These are phyloP conservation scores for Lichenothelia convexa DNA, from an alignment of 495 filamentous ascomycete species.

Conservation along the genomic window DNA sequence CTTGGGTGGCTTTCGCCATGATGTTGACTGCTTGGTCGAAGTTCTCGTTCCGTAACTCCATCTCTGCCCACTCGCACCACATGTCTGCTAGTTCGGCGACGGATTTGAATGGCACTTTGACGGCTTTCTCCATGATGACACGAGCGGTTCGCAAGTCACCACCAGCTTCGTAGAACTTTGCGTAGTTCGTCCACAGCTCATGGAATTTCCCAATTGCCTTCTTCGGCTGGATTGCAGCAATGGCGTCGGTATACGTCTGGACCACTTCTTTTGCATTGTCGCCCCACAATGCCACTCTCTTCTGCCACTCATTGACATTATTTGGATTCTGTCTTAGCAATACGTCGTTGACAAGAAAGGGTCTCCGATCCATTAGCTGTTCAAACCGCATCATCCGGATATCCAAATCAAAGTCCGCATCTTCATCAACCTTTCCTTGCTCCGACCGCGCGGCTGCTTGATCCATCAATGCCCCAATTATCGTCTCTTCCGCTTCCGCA, in stretches of 20 bases:
- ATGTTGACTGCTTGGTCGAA: conserved; percentile 87
- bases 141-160: conserved; percentile 71
- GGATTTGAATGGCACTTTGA: conserved; percentile 91
- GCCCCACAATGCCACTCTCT: conserved; percentile 85
- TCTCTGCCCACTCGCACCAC: conserved; percentile 98
- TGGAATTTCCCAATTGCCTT: conserved; percentile 89
- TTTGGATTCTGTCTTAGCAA: conserved; percentile 88
- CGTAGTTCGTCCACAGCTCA: conserved; percentile 92
- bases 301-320: conserved; percentile 95
- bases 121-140: conserved; percentile 91
- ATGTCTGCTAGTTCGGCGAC: conserved; percentile 90
- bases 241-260: conserved; percentile 88
- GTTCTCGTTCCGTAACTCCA: conserved; percentile 90
- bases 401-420: conserved; percentile 88
- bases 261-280: conserved; percentile 83
- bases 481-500: conserved; percentile 89
- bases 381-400: conserved; percentile 97
- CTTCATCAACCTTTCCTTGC: conserved; percentile 62
- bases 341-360: conserved; percentile 95
- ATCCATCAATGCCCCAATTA: conserved; percentile 84
- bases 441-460: conserved; percentile 63
- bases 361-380: conserved; percentile 90
- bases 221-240: conserved; percentile 81
- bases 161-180: conserved; percentile 88
- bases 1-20: conserved; percentile 93